Percentiles rank a stretch among this genome's conserved stretches.
Evolutionary conservation across 805 yeast species (phyloP).

Genomic region (Spathaspora girioi): DNA sequence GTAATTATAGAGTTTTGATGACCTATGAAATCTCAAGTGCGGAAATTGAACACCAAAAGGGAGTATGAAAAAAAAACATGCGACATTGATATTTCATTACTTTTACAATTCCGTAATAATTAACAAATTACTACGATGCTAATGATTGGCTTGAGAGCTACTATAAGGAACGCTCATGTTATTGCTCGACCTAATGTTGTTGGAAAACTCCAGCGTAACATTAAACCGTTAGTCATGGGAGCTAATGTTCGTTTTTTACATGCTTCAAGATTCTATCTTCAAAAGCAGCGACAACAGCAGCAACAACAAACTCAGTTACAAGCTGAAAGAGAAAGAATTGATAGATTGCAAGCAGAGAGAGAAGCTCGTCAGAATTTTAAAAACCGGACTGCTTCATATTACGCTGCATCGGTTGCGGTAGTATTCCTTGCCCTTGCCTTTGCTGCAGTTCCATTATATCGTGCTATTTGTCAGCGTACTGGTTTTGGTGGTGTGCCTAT

Average conservation of each 20-base stretch:
- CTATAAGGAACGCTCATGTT: neutral
- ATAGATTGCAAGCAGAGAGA: conserved; percentile 18
- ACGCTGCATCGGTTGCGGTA: conserved; percentile 64
- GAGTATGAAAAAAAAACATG: neutral
- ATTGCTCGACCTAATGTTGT: neutral
- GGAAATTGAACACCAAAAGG: neutral
- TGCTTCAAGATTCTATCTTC: neutral
- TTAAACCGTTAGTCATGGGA: neutral
- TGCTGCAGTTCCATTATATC: conserved; percentile 88
- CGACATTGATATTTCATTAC: neutral
- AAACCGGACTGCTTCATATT: conserved; percentile 58
- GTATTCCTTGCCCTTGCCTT: conserved; percentile 75
- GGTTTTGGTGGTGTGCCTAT: conserved; percentile 97
- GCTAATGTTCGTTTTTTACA: neutral
- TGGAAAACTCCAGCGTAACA: neutral
- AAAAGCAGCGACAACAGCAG: neutral
- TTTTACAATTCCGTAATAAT: neutral
- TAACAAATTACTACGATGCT: neutral
- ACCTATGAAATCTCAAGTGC: neutral
- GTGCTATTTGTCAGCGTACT: conserved; percentile 89
- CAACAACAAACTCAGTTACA: neutral
- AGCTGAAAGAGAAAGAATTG: conserved; percentile 7
- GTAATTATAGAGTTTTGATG: neutral
- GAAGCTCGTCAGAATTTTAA: conserved; percentile 27
- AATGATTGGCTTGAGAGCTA: neutral